Base-by-base conservation (phyloP, 106 monocot genomes). In the Allium sativum region DNA sequence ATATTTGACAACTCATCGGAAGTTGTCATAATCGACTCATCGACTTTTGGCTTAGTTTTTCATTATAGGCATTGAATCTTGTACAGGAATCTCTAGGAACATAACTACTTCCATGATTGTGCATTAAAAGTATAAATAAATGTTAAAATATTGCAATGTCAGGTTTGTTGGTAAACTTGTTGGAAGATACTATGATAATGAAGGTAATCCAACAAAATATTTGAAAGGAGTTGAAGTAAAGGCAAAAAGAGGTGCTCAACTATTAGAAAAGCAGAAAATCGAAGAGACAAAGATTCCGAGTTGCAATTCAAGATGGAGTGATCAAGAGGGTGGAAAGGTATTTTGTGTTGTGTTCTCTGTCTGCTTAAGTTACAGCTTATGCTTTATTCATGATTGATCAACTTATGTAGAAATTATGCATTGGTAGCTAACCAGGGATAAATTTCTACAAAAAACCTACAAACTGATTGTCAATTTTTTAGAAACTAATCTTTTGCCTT, bases 271-370 rank as follows among this genome's bases (percentile, higher is more conserved):
- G 46, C 96, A 98, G 59, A 92, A 98, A 62, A 62, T 42, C 4
- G 91, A 91, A 72, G 96, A 96, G 66, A 74, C 84, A 55, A 91
- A 82, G 65, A 68, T 88, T 67, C 82, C 91, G 11, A 80, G 80
- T 70, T 98, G 96, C 84, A 98, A 91, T 65, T 98, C 96, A 44
- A 98, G 56, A 78, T 98, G 96, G 96, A 98, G 91, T 62, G 70
- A 98, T 53, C 65, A 79, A 42, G 96, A 91, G 40, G 96, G 96
- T 57, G 96, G 91, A 66, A 68, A 91, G 84, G 96, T 98, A 73
- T 0, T 31, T 31, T 31, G 31, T 31, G 2, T 5, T 31, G 31
- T 31, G 2, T 5, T 31, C 31, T 31, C 5, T 31, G 5, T 31
- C 2, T 31, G 31, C 5, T 31, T 31, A 31, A 31, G 31, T 31